phyloP scores from a whole-genome alignment of 176 grass and related monocot genomes.

The Musa beccarii region DNA sequence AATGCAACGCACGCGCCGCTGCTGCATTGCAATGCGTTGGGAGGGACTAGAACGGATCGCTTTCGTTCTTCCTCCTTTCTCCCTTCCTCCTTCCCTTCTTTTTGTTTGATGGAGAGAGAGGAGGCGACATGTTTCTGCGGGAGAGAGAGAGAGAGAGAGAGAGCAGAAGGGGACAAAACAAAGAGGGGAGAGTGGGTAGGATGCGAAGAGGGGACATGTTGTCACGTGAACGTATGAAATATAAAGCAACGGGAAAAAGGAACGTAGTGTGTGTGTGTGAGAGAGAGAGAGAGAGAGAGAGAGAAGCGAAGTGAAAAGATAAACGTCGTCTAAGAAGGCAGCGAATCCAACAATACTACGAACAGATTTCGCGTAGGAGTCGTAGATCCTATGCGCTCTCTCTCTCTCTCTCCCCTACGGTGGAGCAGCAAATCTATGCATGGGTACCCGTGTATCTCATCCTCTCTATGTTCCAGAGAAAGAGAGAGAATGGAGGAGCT shows the following conservation, averaged over 20 bases:
- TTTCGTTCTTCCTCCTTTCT: background rate
- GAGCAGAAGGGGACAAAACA: background rate
- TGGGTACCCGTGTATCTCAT: no score
- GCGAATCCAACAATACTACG: background rate
- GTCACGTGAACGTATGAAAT: background rate
- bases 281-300: no score
- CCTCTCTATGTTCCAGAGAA: no score
- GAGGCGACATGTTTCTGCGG: background rate
- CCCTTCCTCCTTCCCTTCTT: background rate
- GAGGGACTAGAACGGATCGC: background rate
- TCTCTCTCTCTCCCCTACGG: no score
- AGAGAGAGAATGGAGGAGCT: no score
- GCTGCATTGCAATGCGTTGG: background rate
- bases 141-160: no score
- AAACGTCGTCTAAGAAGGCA: background rate
- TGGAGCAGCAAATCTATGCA: no score
- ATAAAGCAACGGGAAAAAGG: background rate
- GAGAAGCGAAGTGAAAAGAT: no score
- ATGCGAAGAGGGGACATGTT: background rate
- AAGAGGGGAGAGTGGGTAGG: background rate
- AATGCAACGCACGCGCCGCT: background rate
- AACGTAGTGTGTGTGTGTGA: no score
- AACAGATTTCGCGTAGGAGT: no score
- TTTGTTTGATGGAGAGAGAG: background rate
- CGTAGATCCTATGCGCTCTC: no score